Percentiles rank a stretch among this genome's conserved stretches.
Evolutionary conservation across 768 basidiomycete genomes (phyloP).

Genomic region (Naganishia randhawae): DNA sequence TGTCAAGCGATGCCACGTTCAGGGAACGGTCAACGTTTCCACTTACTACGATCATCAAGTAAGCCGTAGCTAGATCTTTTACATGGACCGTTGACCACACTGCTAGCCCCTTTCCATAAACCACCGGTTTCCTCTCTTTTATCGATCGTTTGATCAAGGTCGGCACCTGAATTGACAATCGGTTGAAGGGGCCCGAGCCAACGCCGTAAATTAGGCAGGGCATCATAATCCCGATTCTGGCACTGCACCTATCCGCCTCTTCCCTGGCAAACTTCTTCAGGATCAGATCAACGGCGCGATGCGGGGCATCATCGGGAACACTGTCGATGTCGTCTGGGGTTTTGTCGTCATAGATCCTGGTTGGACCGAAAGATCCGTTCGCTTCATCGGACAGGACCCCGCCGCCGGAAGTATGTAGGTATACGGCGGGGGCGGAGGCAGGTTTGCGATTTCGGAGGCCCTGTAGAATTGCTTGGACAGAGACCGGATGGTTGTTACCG

Average conservation of each 20-base stretch:
- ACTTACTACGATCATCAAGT: background rate
- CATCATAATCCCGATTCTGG: background rate
- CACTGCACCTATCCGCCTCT: background rate
- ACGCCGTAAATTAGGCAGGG: background rate
- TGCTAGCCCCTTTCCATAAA: background rate
- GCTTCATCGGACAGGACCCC: background rate
- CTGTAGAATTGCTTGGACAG: background rate
- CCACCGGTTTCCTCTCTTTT: background rate
- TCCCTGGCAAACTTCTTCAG: background rate
- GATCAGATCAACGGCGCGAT: background rate
- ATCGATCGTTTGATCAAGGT: background rate
- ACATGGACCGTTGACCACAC: constrained; percentile 4
- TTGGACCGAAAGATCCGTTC: background rate
- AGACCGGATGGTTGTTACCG: background rate
- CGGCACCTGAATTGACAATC: background rate
- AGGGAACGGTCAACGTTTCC: background rate
- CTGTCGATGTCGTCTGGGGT: constrained; percentile 7
- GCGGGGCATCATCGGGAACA: background rate
- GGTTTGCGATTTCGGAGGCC: background rate
- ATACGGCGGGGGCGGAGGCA: background rate
- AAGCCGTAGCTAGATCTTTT: background rate
- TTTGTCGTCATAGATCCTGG: background rate
- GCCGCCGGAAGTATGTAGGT: background rate
- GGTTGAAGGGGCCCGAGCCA: background rate
- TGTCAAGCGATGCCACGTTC: too few relatives aligned